Percentiles rank a stretch among this genome's conserved stretches.
Conservation (phyloP, 495 filamentous ascomycete genomes). For the Massariosphaeria phaeospora region DNA sequence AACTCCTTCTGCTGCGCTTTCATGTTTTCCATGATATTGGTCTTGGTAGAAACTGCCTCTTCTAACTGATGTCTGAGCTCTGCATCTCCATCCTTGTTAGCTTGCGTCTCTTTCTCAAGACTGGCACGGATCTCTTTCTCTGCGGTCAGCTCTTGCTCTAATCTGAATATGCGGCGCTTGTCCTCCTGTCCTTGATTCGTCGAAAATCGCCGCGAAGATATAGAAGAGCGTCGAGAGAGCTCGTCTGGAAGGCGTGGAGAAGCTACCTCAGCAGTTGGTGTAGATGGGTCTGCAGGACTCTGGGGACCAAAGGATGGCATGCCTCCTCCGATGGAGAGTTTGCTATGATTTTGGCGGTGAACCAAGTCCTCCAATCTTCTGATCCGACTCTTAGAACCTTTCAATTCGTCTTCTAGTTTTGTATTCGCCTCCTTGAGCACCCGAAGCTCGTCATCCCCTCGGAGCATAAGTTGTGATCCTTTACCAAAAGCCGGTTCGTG, state of each 20-base stretch:
- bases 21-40: conserved; percentile 90
- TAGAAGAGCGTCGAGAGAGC: conserved; percentile 57
- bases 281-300: conserved; percentile 41
- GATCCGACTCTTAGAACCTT: conserved; percentile 83
- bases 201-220: conserved; percentile 64
- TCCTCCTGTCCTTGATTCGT: conserved; percentile 60
- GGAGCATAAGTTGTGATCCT: conserved; percentile 69
- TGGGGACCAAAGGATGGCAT: conserved; percentile 46
- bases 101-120: conserved; percentile 56
- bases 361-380: conserved; percentile 89
- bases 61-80: conserved; percentile 66
- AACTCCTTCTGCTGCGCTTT: conserved; percentile 88
- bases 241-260: conserved; percentile 46
- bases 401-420: conserved; percentile 73
- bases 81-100: conserved; percentile 54
- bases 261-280: conserved; percentile 38
- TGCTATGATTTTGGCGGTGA: conserved; percentile 74
- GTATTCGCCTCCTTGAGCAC: conserved; percentile 71
- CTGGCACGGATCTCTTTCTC: conserved; percentile 52
- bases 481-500: conserved; percentile 76
- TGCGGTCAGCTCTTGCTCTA: conserved; percentile 71
- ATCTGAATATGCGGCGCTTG: conserved; percentile 63
- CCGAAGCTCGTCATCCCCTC: conserved; percentile 71
- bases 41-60: conserved; percentile 84
- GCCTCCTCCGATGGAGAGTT: conserved; percentile 62